Evolutionary conservation across 116 monocot genomes (phyloP), one percentile per base, ranked within the genome.

Genomic region (Papilionanthe hybrid): DNA sequence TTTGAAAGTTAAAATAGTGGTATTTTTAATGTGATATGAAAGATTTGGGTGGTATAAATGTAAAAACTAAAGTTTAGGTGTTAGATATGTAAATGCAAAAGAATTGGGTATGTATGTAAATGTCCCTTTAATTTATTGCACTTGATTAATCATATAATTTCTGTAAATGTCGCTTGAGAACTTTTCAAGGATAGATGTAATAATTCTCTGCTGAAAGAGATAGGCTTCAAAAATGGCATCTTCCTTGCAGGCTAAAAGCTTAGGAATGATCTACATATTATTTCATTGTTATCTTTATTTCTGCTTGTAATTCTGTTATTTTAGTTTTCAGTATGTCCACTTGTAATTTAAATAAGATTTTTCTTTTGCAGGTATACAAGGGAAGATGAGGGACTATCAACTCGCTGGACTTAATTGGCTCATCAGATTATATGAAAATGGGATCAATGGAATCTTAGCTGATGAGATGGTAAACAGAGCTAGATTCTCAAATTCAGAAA

Each of bases 391-490:
- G 77, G 95, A 95, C 76, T 99, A 99, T 73, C 99, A 99, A 77
- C 81, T 99, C 9, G 99, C 99, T 79, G 99, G 99, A 69, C 80
- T 99, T 76, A 99, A 99, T 78, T 99, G 99, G 99, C 83, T 99
- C 4, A 99, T 99, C 49, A 79, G 95, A 37, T 87, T 99, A 47
- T 99, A 99, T 83, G 99, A 99, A 90, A 99, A 99, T 89, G 99
- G 99, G 28, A 99, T 99, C 65, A 99, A 99, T 90, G 99, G 99
- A 68, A 99, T 99, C 82, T 86, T 99, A 72, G 99, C 99, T 88
- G 99, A 99, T 90, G 99, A 99, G 72, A 99, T 99, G 99, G 99
- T 99, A 91, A 81, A 67, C 37, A 57, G 82, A 30, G 67, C 29
- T 49, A 10, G n/a, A 22, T 17, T 28, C 69, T 45, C 55, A 75